phyloP scores from a whole-genome alignment of 306 rosid genomes.

The Vachellia pachyceras region DNA sequence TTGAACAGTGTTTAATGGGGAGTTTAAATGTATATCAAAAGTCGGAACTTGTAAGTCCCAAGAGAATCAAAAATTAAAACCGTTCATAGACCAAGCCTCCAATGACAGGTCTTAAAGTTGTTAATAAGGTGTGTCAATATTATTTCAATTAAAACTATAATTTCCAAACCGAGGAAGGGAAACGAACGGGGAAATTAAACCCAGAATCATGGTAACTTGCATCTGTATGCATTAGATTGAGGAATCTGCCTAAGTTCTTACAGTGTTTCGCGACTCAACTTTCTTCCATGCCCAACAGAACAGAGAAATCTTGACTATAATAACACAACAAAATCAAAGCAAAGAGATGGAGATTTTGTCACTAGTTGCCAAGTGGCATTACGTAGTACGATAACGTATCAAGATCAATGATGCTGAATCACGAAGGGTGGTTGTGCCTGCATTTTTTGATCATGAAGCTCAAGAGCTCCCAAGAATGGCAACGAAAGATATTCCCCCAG shows the following conservation, averaged over 20 bases:
- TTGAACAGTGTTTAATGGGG: too few species aligned
- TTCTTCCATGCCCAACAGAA: neutral
- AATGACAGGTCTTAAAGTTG: too few species aligned
- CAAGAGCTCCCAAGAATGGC: slow-evolving; percentile 46
- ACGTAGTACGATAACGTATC: neutral
- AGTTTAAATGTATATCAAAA: neutral
- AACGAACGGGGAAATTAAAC: neutral
- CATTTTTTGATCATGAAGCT: slow-evolving; percentile 35
- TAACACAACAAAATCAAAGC: neutral
- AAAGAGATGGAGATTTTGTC: neutral
- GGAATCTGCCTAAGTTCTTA: slow-evolving; percentile 8
- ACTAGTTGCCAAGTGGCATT: neutral
- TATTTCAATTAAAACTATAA: neutral
- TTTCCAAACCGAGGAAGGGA: neutral
- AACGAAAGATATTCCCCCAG: slow-evolving; percentile 48
- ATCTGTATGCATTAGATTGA: neutral
- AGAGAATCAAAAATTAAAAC: too few species aligned
- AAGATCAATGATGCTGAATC: slow-evolving; percentile 30
- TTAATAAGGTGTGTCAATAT: too few species aligned
- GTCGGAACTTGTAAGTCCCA: neutral
- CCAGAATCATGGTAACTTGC: neutral
- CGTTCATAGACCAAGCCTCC: too few species aligned
- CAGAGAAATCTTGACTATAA: neutral
- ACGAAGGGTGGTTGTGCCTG: slow-evolving; percentile 37
- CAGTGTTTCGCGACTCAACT: neutral